Base-by-base conservation (phyloP, 176 grass and related monocot genomes). In the Alloteropsis semialata region DNA sequence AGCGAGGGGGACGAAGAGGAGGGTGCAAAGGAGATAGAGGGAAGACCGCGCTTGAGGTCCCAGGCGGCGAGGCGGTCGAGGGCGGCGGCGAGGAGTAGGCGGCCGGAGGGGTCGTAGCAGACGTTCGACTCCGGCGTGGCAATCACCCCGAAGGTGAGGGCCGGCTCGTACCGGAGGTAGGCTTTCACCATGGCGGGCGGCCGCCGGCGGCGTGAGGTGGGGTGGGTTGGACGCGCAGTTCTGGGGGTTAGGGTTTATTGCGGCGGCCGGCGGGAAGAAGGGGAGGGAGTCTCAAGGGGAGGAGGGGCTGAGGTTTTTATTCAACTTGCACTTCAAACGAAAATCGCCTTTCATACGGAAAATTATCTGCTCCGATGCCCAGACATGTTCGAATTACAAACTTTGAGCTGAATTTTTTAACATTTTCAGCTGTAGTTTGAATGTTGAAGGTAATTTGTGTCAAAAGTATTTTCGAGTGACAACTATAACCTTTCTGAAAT, bases 131-230 rank as follows among this genome's bases (percentile, higher is more conserved):
- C 92, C 37, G 90, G 79, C 17, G 95, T 94, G 12, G 82, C 82
- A 21, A 98, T 85, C 10, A 98, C 92, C 27, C 95, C 95, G 65
- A 98, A 98, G 76, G 90, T 65, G 75, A 87, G 71, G 13, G 88
- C 86, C 63, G 86, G 95, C 69, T 92, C 90, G 92, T 98, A 98
- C 16, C 92, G 95, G 32, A 98, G 92, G 73, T 98, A 98, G n/a
- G 92, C 86, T 84, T 93, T 98, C 86, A 94, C 95, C 95, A 98
- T 98, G 69, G 58, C 68, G 65, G 30, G 77, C 84, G 81, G 76
- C 84, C 86, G 82, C 36, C 53, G 82, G 22, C 73, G 65, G 67
- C 56, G 72, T 71, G 33, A 73, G 60, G 38, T n/a, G 61, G 29
- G 22, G 76, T 36, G 49, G 21, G 28, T 0, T 12, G n/a, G 22